Base-by-base conservation (phyloP, 2,329 filamentous ascomycete genomes). In the Penicillium sp. region DNA sequence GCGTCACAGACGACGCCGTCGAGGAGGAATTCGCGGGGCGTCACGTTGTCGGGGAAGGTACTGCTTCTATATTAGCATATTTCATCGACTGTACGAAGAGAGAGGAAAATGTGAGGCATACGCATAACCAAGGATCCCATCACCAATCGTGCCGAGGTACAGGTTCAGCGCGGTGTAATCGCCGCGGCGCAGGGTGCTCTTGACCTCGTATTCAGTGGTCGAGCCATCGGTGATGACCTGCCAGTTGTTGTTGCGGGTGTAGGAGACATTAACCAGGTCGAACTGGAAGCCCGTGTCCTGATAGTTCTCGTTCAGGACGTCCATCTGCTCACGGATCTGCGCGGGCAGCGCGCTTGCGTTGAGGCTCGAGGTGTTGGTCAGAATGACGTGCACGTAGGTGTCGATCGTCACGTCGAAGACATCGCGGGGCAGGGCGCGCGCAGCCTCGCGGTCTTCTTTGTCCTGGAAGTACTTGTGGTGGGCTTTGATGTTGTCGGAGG, bases 341-440 rank as follows among this genome's bases (percentile, higher is more conserved):
- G 23, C 3, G 1, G 46, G 59, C 6, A 61, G 52, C 5, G 46
- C n/a, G 5, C 30, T 31, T 5, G n/a, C 44, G 23, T 53, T 53
- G 59, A 30, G 15, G 9, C 11, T 2, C 7, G 48, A 30, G n/a
- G 30, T 45, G 26, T 58, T 55, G 44, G 44, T 52, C 1, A 46
- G 17, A 13, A 62, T 46, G 15, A 61, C 56, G n/a, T 62, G 60
- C 11, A 62, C 35, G 35, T 58, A 62, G 21, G 60, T 62, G 31
- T 55, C 49, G n/a, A 62, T 58, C 7, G 30, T 51, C 15, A 46
- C 50, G 11, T 50, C 17, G 26, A 58, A 58, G 23, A 51, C 30
- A 21, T 55, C 55, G 7, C 60, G 55, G 7, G 60, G 7, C 4
- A 48, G 48, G 0, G 30, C 1, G 48, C 44, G 29, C 4, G 51